A percentile compares a stretch with the other conserved stretches of the same genome.
These are phyloP conservation scores for Pseudonitzschia pungens DNA, from an alignment of 108 stramenopile genomes.

Conservation along the genomic window DNA sequence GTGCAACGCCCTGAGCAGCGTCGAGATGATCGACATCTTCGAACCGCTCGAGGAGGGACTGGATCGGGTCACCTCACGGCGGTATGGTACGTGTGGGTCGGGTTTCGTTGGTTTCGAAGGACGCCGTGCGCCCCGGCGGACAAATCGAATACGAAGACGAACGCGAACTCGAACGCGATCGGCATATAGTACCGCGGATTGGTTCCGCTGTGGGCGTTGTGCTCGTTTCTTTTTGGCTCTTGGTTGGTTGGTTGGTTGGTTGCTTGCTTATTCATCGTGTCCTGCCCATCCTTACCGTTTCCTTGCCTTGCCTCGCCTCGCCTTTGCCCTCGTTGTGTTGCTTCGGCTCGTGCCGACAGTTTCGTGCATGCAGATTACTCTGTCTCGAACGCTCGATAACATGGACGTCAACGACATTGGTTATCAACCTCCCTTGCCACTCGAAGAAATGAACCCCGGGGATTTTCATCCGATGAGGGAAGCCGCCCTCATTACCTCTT, in stretches of 20 bases:
- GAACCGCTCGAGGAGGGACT: conserved; percentile 88
- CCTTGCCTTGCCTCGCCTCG: not conserved
- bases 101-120: too few relatives aligned
- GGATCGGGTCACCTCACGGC: conserved; percentile 70
- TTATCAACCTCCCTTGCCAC: conserved; percentile 59
- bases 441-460: conserved; percentile 44
- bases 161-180: too few relatives aligned
- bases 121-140: too few relatives aligned
- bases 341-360: conserved; percentile 32
- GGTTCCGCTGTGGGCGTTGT: too few relatives aligned
- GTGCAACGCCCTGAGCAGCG: conserved; percentile 61
- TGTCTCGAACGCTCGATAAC: conserved; percentile 48
- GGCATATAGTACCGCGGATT: too few relatives aligned
- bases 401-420: conserved; percentile 73
- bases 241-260: not conserved
- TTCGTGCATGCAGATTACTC: conserved; percentile 72
- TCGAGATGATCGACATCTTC: conserved; percentile 81
- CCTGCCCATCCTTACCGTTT: too few relatives aligned
- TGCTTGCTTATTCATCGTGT: not conserved
- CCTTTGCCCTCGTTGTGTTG: not conserved
- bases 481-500: conserved; percentile 30
- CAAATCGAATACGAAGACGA: too few relatives aligned
- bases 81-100: conserved; percentile 49
- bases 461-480: conserved; percentile 45
- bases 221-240: too few relatives aligned